phyloP scores from a whole-genome alignment of 768 basidiomycete species.

The Cystofilobasidium capitatum region DNA sequence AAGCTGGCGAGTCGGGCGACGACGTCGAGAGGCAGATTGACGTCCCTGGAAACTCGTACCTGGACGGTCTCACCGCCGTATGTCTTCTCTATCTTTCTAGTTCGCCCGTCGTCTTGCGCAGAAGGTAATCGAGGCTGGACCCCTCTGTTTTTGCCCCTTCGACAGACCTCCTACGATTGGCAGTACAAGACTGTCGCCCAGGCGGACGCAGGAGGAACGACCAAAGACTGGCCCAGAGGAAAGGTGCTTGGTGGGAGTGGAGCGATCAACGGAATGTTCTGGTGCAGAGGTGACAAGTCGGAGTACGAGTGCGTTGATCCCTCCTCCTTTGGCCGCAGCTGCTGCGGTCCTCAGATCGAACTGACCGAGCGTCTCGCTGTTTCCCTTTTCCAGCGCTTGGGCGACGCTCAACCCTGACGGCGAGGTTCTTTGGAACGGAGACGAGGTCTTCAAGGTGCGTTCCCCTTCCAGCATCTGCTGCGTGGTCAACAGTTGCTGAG shows the following conservation, averaged over 20 bases:
- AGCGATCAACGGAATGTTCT: conserved; percentile 62
- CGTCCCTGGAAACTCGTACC: conserved; percentile 27
- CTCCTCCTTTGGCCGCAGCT: no score
- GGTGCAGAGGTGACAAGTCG: conserved; percentile 30
- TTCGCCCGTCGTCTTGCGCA: no score
- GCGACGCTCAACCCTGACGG: conserved; percentile 36
- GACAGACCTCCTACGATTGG: conserved; percentile 21
- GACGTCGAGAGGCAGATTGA: conserved; percentile 20
- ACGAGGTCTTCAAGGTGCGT: conserved; percentile 33
- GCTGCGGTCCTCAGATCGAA: no score
- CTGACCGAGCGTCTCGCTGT: no score
- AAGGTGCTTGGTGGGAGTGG: conserved; percentile 61
- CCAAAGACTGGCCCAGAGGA: conserved; percentile 40
- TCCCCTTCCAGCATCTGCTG: not conserved
- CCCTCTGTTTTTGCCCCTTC: no score
- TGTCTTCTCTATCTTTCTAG: no score
- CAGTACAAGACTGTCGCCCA: conserved; percentile 33
- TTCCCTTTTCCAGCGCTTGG: no score
- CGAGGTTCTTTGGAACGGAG: conserved; percentile 33
- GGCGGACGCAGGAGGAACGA: conserved; percentile 1
- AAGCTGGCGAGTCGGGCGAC: conserved; percentile 21
- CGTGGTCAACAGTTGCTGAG: not conserved
- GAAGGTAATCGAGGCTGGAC: no score
- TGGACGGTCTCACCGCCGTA: conserved; percentile 22
- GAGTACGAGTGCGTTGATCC: no score